Base-by-base conservation (phyloP, 176 grass and related monocot genomes). In the Elaeis guineensis region DNA sequence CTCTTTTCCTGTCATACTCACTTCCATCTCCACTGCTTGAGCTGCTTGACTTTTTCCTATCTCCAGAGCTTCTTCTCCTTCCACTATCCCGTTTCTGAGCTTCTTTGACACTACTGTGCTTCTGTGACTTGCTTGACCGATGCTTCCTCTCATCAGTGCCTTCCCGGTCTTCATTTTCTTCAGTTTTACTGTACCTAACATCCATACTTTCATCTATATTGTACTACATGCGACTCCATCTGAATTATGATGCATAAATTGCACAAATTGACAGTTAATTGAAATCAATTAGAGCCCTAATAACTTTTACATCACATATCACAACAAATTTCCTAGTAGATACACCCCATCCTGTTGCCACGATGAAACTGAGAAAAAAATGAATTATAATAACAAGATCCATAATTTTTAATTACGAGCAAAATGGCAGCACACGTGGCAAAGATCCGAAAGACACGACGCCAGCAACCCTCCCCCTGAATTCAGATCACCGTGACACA, bases 61-160 rank as follows among this genome's bases (percentile, higher is more conserved):
- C 77, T 16, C 25, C 48, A 53, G 69, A 89, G 25, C 17, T 66
- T 64, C 35, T 66, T 21, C 51, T 78, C 39, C 64, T 74, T 8
- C 69, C 30, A 19, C 52, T 70, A 44, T 80, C 80, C 1, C 19
- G 73, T 3, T 76, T 80, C 52, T 77, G 72, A 25, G 23, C 65
- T 76, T 75, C 72, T 48, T 85, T 78, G 7, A 11, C 25, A 62
- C 57, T 69, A 20, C 18, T 28, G 4, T 86, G 51, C 64, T 79
- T 90, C 58, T 79, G 69, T 0, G 69, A 74, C 65, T 72, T 90
- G 51, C 64, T 75, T 35, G 58, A 62, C 25, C 52, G 65, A 44
- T 32, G 69, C 29, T 58, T 86, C 59, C 72, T 78, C 25, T 25
- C 52, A 2, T 89, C 80, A 1, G 59, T 19, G 21, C 64, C 67